Evolutionary conservation across 139 green algal species (phyloP).

Genomic region (Chlorella ohadii): DNA sequence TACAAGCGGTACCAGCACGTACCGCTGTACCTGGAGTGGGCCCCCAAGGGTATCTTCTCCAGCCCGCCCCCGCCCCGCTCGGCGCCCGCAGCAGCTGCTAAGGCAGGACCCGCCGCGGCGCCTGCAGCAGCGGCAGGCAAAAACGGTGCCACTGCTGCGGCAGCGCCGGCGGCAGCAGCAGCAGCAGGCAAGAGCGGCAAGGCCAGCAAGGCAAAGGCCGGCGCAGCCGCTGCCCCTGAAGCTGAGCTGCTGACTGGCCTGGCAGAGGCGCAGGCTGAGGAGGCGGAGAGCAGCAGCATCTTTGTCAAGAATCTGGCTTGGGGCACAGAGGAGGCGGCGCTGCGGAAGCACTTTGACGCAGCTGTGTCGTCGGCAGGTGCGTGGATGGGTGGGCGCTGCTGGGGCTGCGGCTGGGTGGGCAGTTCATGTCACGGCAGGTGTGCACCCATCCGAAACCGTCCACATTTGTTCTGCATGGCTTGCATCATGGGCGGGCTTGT

Average conservation of each 20-base stretch:
- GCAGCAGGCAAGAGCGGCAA: conserved; percentile 4
- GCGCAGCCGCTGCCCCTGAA: not conserved
- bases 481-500: no score
- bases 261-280: conserved; percentile 41
- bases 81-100: conserved; percentile 12
- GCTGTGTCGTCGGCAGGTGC: conserved; percentile 61
- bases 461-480: no score
- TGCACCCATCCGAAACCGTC: no score
- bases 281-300: conserved; percentile 57
- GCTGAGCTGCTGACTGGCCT: conserved; percentile 21
- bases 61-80: conserved; percentile 29
- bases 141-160: conserved; percentile 7
- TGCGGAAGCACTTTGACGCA: conserved; percentile 82
- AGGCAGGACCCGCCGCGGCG: conserved; percentile 9
- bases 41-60: conserved; percentile 86
- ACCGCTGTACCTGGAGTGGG: conserved; percentile 98
- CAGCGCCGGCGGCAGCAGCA: not conserved
- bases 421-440: no score
- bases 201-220: not conserved
- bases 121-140: not conserved
- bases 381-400: not conserved
- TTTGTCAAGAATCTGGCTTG: conserved; percentile 99
- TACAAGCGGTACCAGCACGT: conserved; percentile 97
- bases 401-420: not conserved
- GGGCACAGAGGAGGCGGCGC: conserved; percentile 70